phyloP scores from a whole-genome alignment of 805 yeast genomes.

The Yarrowia keelungensis region DNA sequence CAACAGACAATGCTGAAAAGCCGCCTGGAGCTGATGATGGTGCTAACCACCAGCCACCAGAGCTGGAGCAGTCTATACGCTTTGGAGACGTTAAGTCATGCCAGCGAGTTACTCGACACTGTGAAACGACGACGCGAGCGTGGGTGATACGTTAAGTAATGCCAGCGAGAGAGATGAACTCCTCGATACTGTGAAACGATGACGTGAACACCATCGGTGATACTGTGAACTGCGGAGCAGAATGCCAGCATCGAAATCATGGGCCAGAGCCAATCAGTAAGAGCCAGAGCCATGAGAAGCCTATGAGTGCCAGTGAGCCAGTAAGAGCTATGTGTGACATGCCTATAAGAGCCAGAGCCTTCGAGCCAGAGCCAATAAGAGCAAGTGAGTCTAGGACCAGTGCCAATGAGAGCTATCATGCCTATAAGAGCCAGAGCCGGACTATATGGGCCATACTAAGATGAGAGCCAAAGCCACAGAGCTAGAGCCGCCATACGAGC shows the following conservation, averaged over 20 bases:
- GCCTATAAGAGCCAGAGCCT: neutral
- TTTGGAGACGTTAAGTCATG: neutral
- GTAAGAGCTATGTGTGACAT: neutral
- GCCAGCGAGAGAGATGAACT: too few species aligned
- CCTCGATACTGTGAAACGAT: too few species aligned
- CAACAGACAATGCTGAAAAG: neutral
- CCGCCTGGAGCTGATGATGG: slow-evolving; percentile 4
- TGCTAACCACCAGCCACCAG: neutral
- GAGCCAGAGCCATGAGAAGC: slow-evolving; percentile 7
- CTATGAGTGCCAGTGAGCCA: neutral
- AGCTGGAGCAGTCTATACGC: neutral
- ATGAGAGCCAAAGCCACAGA: neutral
- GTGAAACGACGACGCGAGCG: slow-evolving; percentile 7
- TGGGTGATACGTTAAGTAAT: too few species aligned
- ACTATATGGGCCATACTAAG: neutral
- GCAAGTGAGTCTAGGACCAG: neutral
- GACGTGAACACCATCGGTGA: neutral
- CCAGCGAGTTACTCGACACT: neutral
- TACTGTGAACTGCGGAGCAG: slow-evolving; percentile 9
- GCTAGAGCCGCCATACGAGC: neutral
- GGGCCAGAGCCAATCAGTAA: slow-evolving; percentile 1
- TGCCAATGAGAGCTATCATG: neutral
- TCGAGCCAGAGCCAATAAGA: neutral
- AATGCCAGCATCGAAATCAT: neutral
- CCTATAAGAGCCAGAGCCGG: slow-evolving; percentile 2